Base-by-base conservation (phyloP, 768 basidiomycete genomes). In the Vishniacozyma victoriae region DNA sequence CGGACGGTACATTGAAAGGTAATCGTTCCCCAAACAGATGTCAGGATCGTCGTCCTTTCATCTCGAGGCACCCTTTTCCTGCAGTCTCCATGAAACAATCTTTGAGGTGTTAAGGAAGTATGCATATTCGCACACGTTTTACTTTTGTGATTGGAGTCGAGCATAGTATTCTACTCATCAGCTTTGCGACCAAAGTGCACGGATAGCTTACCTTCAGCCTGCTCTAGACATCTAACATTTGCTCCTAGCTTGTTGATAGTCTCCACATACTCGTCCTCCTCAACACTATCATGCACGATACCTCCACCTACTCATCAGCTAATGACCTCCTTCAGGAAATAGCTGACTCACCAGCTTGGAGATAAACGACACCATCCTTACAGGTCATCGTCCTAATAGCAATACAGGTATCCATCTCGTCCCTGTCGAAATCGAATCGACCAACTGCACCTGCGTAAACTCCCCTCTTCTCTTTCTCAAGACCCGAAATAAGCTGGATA, bases 311-410 rank as follows among this genome's bases (percentile, higher is more conserved):
- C 13, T 19, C 19, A 33, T 19, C 26, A 20, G 9, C 24, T 39
- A 37, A 11, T 5, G 29, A n/a, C n/a, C n/a, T n/a, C n/a, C n/a
- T n/a, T n/a, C n/a, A n/a, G 27, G 44, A 24, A 46, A 19, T 3
- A 22, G 4, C 25, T 14, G 3, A 45, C 49, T 48, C 49, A 60
- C 70, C 74, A 0, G 95, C 95, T 69, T 96, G 92, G 38, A 97
- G 74, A 71, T 96, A 97, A 0, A 67, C 73, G 16, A 82, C 76
- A 2, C 91, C 90, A 57, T 91, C 80, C 73, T 95, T 96, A 78
- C 95, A 96, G 1, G 84, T 80, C 89, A 96, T 97, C 4, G 92
- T 97, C 25, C 95, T 82, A 61, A 99, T 97, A 4, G 95, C 93
- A 62, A 99, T 99, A 74, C 93, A 97, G 0, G 89, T 95, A 71